Base-by-base conservation (phyloP, 2,329 filamentous ascomycete species). In the Macrophomina pseudophaseolina region DNA sequence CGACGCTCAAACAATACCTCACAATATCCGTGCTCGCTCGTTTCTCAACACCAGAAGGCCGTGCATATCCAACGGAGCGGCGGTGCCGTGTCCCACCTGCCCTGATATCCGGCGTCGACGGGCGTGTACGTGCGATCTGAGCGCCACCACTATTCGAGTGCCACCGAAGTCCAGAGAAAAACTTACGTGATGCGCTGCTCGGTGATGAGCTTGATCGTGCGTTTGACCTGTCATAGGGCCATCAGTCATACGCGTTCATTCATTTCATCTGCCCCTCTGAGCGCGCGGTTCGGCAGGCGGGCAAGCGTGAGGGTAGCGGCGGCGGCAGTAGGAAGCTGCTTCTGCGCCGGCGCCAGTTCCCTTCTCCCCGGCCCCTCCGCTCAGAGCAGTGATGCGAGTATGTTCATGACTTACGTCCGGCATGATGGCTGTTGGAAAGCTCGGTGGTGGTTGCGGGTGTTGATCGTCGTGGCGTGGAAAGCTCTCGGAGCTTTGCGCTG, bases 131-230 rank as follows among this genome's bases (percentile, higher is more conserved):
- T 44, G 12, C 16, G 42, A 44, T 44, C 11, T 16, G 11, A n/a
- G 8, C 42, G 42, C 6, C 16, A 14, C 23, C 23, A 23, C 23
- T 23, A 23, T 23, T 23, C 23, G 23, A 3, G 23, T 23, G 23
- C 23, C 42, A 6, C 2, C 9, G 16, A n/a, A 14, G 5, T 44
- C 42, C 7, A n/a, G 42, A 44, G 8, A 40, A 11, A 67, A 54
- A 87, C 90, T 81, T 88, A 96, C 93, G 93, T 91, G 80, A 93
- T 87, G 77, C 89, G 87, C 81, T 98, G 94, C 83, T 95, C 90
- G 62, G 95, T 98, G 72, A 97, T 87, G 82, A 99, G 88, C 87
- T 94, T 96, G 81, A 99, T 86, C 76, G 88, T 91, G 75, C 95
- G 89, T 87, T 97, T 91, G 74, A 90, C 81, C 89, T 91, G 72